phyloP scores from a whole-genome alignment of 306 rosid species.

The Acacia melanoxylon region DNA sequence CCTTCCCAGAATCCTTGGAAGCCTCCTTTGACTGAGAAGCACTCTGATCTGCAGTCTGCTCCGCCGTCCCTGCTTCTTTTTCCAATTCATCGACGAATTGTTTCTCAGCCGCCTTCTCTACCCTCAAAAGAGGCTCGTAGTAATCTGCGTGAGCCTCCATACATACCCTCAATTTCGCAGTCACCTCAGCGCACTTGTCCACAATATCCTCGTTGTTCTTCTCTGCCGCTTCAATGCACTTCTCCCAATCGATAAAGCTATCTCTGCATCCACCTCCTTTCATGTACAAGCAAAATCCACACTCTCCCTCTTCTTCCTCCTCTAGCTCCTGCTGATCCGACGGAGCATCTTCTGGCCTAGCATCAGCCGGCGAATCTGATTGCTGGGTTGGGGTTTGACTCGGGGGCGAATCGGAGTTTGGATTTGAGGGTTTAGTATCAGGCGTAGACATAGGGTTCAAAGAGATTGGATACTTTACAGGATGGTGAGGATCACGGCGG shows the following conservation, averaged over 20 bases:
- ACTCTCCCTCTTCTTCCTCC: slow-evolving; percentile 6
- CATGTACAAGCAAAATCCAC: slow-evolving; percentile 20
- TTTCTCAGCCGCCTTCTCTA: slow-evolving; percentile 14
- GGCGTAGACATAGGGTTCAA: slow-evolving; percentile 20
- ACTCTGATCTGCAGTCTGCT: not conserved
- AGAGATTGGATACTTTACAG: not conserved
- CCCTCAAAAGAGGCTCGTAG: slow-evolving; percentile 16
- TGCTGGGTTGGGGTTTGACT: not conserved
- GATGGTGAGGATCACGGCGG: not conserved
- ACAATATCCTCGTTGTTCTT: slow-evolving; percentile 7
- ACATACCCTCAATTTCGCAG: slow-evolving; percentile 9
- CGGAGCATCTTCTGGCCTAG: not conserved
- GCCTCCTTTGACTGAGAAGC: not conserved
- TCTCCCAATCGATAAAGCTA: slow-evolving; percentile 15
- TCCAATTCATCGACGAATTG: not conserved
- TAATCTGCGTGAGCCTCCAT: slow-evolving; percentile 15
- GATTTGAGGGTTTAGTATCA: not conserved
- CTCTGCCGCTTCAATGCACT: slow-evolving; percentile 19
- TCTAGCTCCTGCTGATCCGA: not conserved
- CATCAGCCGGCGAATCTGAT: not conserved
- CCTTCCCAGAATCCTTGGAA: not conserved
- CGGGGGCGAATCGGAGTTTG: not conserved
- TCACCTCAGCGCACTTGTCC: slow-evolving; percentile 7
- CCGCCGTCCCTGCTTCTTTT: not conserved
- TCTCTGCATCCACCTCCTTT: slow-evolving; percentile 22